Conservation (phyloP, 2,329 filamentous ascomycete species). For the Neofusicoccum kwambonambiense region DNA sequence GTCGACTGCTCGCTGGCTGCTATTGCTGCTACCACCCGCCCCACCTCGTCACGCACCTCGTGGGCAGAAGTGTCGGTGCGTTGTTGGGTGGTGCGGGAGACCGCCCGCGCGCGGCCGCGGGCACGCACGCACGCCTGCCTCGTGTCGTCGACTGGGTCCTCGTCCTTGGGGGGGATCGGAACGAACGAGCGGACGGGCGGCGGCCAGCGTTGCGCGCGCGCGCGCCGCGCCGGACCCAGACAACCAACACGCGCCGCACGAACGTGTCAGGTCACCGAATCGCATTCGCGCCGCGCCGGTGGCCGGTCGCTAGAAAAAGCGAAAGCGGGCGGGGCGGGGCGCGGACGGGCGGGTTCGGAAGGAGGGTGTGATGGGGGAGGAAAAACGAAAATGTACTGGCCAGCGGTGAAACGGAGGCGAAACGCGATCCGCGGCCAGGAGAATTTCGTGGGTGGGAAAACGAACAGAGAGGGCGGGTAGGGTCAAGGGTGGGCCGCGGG, state of each 20-base stretch:
- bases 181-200: not conserved
- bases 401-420: not conserved
- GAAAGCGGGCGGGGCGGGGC: not conserved
- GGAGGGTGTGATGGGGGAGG: too few species aligned
- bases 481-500: not conserved
- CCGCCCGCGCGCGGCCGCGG: too few species aligned
- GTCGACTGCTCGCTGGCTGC: too few species aligned
- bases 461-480: not conserved
- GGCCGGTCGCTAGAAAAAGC: too few species aligned
- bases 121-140: too few species aligned
- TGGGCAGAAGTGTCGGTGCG: too few species aligned
- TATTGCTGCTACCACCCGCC: too few species aligned
- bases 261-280: not conserved
- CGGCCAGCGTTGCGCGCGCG: not conserved
- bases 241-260: not conserved
- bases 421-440: not conserved
- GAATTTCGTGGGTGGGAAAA: not conserved
- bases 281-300: too few species aligned
- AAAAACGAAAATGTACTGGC: not conserved
- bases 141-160: too few species aligned
- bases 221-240: not conserved
- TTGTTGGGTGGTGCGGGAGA: too few species aligned
- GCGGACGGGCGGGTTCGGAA: not conserved
- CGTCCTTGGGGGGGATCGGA: too few species aligned
- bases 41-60: too few species aligned